A percentile compares a stretch with the other conserved stretches of the same genome.
Conservation (phyloP, 345 rosid genomes). For the Isatis tinctoria region DNA sequence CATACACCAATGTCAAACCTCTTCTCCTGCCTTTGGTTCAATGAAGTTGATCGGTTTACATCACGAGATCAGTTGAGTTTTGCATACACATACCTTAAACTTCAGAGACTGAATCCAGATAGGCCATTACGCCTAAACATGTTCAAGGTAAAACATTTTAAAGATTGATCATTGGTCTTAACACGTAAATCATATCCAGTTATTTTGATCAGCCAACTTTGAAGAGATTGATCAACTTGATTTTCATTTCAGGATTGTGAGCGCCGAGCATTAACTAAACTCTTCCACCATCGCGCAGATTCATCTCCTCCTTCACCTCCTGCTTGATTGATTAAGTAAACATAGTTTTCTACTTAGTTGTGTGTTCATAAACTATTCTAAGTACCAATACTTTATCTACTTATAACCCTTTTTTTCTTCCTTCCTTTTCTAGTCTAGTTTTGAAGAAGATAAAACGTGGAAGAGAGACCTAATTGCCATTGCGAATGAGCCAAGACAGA, state of each 20-base stretch:
- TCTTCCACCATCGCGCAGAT: conserved; percentile 53
- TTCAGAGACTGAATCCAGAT: conserved; percentile 70
- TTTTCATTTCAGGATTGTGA: conserved; percentile 71
- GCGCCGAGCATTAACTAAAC: conserved; percentile 65
- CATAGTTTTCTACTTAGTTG: background rate
- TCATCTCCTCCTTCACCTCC: conserved; percentile 33
- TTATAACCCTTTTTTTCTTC: background rate
- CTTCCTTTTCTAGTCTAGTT: conserved; percentile 4
- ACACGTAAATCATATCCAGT: background rate
- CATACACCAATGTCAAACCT: conserved; percentile 96
- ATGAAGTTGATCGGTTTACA: conserved; percentile 88
- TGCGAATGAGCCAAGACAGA: background rate
- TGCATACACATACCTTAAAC: conserved; percentile 84
- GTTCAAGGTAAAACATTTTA: conserved; percentile 63
- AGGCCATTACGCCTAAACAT: conserved; percentile 64
- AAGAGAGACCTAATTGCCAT: conserved; percentile 6
- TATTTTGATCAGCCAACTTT: background rate
- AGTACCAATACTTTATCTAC: background rate
- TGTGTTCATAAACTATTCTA: background rate
- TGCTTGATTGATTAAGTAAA: conserved; percentile 40
- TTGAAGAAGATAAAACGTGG: conserved; percentile 17
- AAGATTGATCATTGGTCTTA: background rate
- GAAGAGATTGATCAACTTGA: background rate
- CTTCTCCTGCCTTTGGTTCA: conserved; percentile 93
- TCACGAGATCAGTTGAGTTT: conserved; percentile 94